A percentile compares a stretch with the other conserved stretches of the same genome.
Evolutionary conservation across 2,329 filamentous ascomycete genomes (phyloP).

Genomic region (Phialophora verrucosa): DNA sequence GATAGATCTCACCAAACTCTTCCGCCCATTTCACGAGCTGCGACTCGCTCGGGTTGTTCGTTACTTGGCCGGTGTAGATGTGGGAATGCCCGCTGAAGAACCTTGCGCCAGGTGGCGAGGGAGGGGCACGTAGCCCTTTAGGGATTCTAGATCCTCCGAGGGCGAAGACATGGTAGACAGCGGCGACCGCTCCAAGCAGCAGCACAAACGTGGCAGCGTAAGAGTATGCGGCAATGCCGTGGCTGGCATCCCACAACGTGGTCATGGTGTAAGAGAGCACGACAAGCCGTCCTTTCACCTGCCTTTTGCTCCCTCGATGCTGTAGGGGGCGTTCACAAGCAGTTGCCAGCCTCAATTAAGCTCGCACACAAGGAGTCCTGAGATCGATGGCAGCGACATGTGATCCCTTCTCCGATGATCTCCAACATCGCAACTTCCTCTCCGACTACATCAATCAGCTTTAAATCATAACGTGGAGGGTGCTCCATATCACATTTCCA

Average conservation of each 20-base stretch:
- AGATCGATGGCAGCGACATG: not conserved
- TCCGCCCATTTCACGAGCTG: constrained; percentile 33
- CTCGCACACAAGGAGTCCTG: not conserved
- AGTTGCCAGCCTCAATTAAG: not conserved
- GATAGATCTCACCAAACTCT: constrained; percentile 33
- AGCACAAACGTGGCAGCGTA: constrained; percentile 14
- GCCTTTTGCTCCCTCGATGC: not conserved
- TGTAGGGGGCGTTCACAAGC: not conserved
- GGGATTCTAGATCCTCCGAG: constrained; percentile 8
- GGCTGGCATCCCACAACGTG: constrained; percentile 1
- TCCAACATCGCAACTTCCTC: constrained; percentile 1
- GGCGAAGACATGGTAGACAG: constrained; percentile 15
- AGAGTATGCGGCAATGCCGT: not conserved
- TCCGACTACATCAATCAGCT: constrained; percentile 1
- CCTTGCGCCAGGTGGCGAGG: constrained; percentile 21
- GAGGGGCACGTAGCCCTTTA: constrained; percentile 14
- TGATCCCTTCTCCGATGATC: not conserved
- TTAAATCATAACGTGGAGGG: not conserved
- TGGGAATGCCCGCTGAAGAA: constrained; percentile 20
- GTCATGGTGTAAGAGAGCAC: constrained; percentile 6
- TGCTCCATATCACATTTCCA: not conserved
- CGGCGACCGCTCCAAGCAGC: constrained; percentile 8
- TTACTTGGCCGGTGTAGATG: constrained; percentile 18
- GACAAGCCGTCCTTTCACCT: too few species aligned
- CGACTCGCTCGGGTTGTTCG: constrained; percentile 20